A percentile compares a stretch with the other conserved stretches of the same genome.
Conservation (phyloP, 495 filamentous ascomycete species). For the Trichoderma parareesei region DNA sequence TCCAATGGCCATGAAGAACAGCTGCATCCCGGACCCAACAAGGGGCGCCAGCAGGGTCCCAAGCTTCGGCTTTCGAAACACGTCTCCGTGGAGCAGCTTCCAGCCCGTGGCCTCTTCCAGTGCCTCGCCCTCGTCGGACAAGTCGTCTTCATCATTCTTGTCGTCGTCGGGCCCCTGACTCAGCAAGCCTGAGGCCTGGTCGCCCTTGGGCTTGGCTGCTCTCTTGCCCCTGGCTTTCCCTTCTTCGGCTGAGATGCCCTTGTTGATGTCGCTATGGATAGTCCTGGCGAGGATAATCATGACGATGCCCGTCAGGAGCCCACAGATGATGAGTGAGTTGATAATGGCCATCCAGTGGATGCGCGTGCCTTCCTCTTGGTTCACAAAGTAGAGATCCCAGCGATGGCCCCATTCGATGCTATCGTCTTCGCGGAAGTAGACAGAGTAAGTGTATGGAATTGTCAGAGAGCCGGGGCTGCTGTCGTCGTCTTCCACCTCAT, state of each 20-base stretch:
- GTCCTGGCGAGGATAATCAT: constrained; percentile 81
- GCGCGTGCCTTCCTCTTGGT: constrained; percentile 75
- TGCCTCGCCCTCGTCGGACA: constrained; percentile 63
- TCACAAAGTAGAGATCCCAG: constrained; percentile 92
- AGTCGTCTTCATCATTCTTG: constrained; percentile 37
- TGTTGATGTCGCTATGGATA: constrained; percentile 72
- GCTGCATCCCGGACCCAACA: constrained; percentile 82
- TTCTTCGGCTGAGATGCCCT: constrained; percentile 58
- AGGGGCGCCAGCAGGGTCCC: constrained; percentile 77
- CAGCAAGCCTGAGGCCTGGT: constrained; percentile 53
- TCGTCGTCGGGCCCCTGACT: constrained; percentile 60
- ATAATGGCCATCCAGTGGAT: constrained; percentile 92
- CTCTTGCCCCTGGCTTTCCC: constrained; percentile 52
- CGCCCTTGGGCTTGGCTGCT: constrained; percentile 26
- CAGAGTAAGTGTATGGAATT: constrained; percentile 86
- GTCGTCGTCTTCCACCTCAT: constrained; percentile 40
- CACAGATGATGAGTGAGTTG: constrained; percentile 82
- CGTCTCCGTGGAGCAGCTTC: constrained; percentile 91
- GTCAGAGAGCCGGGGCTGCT: constrained; percentile 64
- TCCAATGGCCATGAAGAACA: constrained; percentile 77
- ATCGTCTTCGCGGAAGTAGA: constrained; percentile 84
- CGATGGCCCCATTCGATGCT: constrained; percentile 76
- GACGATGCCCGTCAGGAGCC: constrained; percentile 73
- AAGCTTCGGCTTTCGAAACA: constrained; percentile 73
- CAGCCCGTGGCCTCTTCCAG: constrained; percentile 84